Percentiles rank a stretch among this genome's conserved stretches.
Conservation (phyloP, 2,329 filamentous ascomycete species). For the Aspergillus japonicus region DNA sequence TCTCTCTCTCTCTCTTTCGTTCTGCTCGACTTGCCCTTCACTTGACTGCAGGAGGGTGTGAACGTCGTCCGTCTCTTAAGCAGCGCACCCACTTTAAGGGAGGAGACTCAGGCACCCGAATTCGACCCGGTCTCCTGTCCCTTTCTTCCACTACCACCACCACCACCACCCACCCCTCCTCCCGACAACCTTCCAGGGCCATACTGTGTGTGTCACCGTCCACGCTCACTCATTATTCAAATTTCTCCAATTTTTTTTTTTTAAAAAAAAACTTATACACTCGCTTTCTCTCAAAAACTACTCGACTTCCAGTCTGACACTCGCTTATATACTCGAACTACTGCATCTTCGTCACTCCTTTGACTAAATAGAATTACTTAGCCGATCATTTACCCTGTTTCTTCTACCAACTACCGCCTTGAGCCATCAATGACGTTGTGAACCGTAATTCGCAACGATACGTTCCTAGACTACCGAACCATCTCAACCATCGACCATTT, state of each 20-base stretch:
- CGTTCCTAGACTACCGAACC: slow-evolving; percentile 2
- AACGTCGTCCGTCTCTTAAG: slow-evolving; percentile 1
- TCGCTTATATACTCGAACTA: slow-evolving; percentile 12
- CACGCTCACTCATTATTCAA: slow-evolving; percentile 28
- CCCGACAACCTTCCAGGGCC: slow-evolving; percentile 15
- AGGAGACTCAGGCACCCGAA: slow-evolving; percentile 14
- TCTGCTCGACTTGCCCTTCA: slow-evolving; percentile 7
- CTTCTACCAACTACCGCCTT: slow-evolving; percentile 7
- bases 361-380: slow-evolving; percentile 17
- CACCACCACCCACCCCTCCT: slow-evolving; percentile 10
- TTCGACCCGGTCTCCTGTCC: slow-evolving; percentile 6
- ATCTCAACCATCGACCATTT: slow-evolving; percentile 10
- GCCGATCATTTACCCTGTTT: slow-evolving; percentile 19
- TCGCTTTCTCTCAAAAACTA: slow-evolving; percentile 17
- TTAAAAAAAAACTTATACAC: slow-evolving; percentile 11
- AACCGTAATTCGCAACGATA: slow-evolving; percentile 17
- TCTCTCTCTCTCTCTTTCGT: slow-evolving; percentile 10
- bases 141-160: slow-evolving; percentile 3
- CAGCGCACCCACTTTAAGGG: slow-evolving; percentile 5
- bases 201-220: slow-evolving; percentile 37
- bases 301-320: slow-evolving; percentile 17
- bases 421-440: slow-evolving; percentile 25
- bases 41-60: slow-evolving; percentile 7
- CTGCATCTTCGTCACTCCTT: slow-evolving; percentile 14
- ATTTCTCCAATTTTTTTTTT: slow-evolving; percentile 5